phyloP scores from a whole-genome alignment of 257 asterid genomes.

The Paraleonurus japonicus region DNA sequence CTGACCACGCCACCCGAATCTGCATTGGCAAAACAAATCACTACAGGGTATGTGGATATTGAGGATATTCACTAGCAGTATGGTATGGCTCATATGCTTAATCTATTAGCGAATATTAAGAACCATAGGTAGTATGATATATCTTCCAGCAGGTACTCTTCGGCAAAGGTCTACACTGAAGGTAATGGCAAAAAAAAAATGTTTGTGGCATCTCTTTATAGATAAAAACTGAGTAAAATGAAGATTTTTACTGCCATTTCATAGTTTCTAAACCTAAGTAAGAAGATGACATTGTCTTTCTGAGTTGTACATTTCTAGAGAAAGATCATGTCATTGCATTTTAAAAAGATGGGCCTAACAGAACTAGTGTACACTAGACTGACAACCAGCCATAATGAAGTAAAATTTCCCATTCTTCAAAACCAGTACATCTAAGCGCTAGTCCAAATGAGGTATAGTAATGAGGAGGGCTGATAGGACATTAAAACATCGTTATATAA shows the following conservation, averaged over 20 bases:
- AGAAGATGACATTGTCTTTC: background rate
- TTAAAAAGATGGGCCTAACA: background rate
- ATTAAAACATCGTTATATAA: slow-evolving; percentile 1
- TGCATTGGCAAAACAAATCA: slow-evolving; percentile 38
- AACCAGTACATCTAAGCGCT: background rate
- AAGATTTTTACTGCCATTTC: background rate
- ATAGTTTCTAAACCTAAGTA: background rate
- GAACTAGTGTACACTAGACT: background rate
- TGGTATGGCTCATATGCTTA: background rate
- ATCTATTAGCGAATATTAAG: slow-evolving; percentile 23
- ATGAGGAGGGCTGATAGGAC: background rate
- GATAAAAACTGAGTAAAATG: background rate
- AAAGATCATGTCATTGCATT: background rate
- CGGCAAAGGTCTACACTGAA: background rate
- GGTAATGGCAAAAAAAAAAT: background rate
- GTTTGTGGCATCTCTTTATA: background rate
- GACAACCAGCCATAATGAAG: background rate
- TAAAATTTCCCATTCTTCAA: background rate
- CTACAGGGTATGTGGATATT: background rate
- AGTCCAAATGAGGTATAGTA: background rate
- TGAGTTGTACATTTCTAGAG: slow-evolving; percentile 1
- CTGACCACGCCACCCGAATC: slow-evolving; percentile 99
- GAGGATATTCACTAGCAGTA: background rate
- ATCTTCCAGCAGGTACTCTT: background rate
- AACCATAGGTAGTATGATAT: background rate